These are phyloP conservation scores for Yamadazyma endophytica DNA, from an alignment of 805 yeast genomes.

Conservation along the genomic window DNA sequence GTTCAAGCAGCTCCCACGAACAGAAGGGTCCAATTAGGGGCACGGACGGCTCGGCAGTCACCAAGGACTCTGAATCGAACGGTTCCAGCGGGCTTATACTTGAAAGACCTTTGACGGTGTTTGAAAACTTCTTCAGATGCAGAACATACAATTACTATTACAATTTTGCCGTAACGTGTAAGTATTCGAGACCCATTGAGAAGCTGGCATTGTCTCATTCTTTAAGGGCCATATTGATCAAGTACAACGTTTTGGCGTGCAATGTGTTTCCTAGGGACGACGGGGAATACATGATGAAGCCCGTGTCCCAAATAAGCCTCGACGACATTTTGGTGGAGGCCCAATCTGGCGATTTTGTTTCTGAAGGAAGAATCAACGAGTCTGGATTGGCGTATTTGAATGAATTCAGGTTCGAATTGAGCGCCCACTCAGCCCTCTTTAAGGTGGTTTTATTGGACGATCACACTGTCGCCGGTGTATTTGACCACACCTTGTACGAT, in stretches of 20 bases:
- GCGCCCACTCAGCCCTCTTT: conserved; percentile 24
- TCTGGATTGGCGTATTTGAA: conserved; percentile 22
- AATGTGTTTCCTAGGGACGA: conserved; percentile 20
- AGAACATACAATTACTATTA: conserved; percentile 26
- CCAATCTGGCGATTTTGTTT: conserved; percentile 9
- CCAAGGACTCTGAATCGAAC: no score
- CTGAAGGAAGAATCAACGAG: conserved; percentile 21
- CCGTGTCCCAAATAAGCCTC: conserved; percentile 18
- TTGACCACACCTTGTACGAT: conserved; percentile 39
- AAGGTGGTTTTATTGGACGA: conserved; percentile 21
- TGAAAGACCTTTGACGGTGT: conserved; percentile 22
- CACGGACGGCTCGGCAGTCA: no score
- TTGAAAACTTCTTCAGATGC: conserved; percentile 32
- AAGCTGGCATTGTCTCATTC: conserved; percentile 25
- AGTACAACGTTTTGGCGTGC: conserved; percentile 29
- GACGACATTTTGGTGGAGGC: conserved; percentile 21
- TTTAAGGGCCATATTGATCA: conserved; percentile 27
- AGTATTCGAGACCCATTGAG: conserved; percentile 23
- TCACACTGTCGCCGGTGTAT: conserved; percentile 18
- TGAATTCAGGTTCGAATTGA: conserved; percentile 16
- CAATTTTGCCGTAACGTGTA: conserved; percentile 29
- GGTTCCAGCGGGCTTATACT: no score
- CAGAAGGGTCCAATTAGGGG: no score
- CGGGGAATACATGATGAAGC: conserved; percentile 16
- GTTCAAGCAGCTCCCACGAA: no score